Percentiles rank a stretch among this genome's conserved stretches.
Conservation (phyloP, 1,284 basidiomycete genomes). For the Ceraceosorus guamensis region DNA sequence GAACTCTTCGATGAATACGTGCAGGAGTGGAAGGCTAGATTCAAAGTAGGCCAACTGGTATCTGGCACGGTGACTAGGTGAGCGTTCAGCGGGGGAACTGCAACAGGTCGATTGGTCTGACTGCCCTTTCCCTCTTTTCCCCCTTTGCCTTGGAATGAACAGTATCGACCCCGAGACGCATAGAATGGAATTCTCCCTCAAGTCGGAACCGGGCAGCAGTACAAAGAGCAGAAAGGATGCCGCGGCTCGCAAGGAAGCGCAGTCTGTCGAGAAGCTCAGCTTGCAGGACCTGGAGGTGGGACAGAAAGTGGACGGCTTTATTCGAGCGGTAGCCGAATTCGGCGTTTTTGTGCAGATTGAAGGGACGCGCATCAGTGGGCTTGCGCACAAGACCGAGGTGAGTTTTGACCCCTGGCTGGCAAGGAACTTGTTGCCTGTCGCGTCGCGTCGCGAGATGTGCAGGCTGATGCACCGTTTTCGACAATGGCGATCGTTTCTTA, state of each 20-base stretch:
- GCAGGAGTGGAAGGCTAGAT: constrained; percentile 89
- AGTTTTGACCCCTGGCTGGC: constrained; percentile 9
- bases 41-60: constrained; percentile 74
- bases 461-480: too few species aligned
- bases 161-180: constrained; percentile 47
- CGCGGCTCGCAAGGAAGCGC: constrained; percentile 8
- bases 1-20: constrained; percentile 68
- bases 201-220: constrained; percentile 47
- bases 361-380: constrained; percentile 71
- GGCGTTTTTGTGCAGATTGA: constrained; percentile 87
- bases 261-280: constrained; percentile 4
- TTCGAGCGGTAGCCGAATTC: constrained; percentile 64
- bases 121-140: constrained; percentile 54
- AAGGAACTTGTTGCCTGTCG: neutral
- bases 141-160: too few species aligned
- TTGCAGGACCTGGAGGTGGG: constrained; percentile 39
- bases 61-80: constrained; percentile 74
- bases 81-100: constrained; percentile 14
- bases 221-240: constrained; percentile 53
- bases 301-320: constrained; percentile 47
- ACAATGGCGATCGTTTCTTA: constrained; percentile 53
- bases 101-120: neutral
- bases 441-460: too few species aligned
- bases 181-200: constrained; percentile 80
- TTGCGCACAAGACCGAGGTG: constrained; percentile 69